Evolutionary conservation across 2,329 filamentous ascomycete species (phyloP).

Genomic region (Colletotrichum tropicale): DNA sequence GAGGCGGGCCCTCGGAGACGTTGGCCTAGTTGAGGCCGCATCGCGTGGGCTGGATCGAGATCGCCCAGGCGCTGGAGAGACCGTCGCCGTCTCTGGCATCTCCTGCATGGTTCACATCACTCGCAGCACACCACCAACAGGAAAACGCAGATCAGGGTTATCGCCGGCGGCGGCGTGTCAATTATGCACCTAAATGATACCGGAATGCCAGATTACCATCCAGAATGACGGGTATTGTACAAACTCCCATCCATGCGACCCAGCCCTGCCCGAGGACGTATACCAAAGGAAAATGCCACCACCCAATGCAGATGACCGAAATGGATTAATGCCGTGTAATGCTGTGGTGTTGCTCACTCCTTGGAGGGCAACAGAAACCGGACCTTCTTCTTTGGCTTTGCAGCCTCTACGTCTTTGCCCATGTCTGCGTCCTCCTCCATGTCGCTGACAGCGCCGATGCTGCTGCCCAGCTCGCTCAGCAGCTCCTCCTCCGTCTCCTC

Average conservation of each 20-base stretch:
- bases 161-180: background rate
- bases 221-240: constrained; percentile 5
- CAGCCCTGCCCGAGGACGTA: background rate
- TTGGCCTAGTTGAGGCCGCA: background rate
- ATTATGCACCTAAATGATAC: background rate
- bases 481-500: constrained; percentile 62
- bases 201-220: background rate
- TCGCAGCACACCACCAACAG: background rate
- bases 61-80: background rate
- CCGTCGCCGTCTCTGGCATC: background rate
- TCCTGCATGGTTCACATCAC: background rate
- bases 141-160: background rate
- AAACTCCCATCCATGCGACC: constrained; percentile 2
- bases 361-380: constrained; percentile 55
- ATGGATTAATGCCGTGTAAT: constrained; percentile 2
- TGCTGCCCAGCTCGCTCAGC: constrained; percentile 45
- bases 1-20: background rate
- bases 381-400: constrained; percentile 61
- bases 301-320: constrained; percentile 24
- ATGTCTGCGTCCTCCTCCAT: constrained; percentile 26
- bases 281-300: constrained; percentile 23
- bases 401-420: constrained; percentile 40
- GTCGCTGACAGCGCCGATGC: constrained; percentile 31
- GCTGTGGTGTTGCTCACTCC: constrained; percentile 28
- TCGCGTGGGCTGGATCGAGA: constrained; percentile 11